Conservation (phyloP, 306 rosid species). For the Alnus glutinosa region DNA sequence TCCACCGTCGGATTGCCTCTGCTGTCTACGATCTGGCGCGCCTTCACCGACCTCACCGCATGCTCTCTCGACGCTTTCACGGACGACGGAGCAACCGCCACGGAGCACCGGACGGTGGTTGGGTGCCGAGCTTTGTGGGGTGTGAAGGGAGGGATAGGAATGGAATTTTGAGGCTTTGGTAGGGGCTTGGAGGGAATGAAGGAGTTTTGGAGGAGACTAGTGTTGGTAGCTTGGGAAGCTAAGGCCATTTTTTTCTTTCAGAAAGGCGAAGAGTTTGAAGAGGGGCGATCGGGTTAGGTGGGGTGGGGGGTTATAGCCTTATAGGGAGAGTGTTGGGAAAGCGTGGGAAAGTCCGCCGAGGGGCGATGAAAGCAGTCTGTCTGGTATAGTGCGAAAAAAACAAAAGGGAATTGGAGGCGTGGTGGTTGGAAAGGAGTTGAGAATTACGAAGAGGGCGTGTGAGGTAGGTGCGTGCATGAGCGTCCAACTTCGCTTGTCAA, state of each 20-base stretch:
- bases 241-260: conserved; percentile 48
- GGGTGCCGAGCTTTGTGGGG: conserved; percentile 19
- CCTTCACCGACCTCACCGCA: conserved; percentile 71
- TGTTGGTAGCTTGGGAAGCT: conserved; percentile 48
- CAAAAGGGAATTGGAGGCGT: too few relatives aligned
- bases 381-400: too few relatives aligned
- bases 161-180: conserved; percentile 22
- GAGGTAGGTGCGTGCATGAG: too few relatives aligned
- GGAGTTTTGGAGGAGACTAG: conserved; percentile 45
- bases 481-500: too few relatives aligned
- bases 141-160: conserved; percentile 24
- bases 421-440: background rate
- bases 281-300: background rate
- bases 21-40: conserved; percentile 94
- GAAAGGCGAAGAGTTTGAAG: too few relatives aligned
- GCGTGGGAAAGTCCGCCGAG: conserved; percentile 70
- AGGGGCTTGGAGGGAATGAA: conserved; percentile 37
- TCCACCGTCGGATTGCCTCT: conserved; percentile 96
- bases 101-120: conserved; percentile 48
- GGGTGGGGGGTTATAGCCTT: background rate
- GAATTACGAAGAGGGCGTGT: too few relatives aligned
- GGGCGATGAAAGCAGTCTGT: conserved; percentile 60
- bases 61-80: conserved; percentile 39
- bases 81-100: conserved; percentile 42
- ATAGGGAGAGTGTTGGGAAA: conserved; percentile 5